These are phyloP conservation scores for Lantana camara DNA, from an alignment of 257 asterid species.

Conservation along the genomic window DNA sequence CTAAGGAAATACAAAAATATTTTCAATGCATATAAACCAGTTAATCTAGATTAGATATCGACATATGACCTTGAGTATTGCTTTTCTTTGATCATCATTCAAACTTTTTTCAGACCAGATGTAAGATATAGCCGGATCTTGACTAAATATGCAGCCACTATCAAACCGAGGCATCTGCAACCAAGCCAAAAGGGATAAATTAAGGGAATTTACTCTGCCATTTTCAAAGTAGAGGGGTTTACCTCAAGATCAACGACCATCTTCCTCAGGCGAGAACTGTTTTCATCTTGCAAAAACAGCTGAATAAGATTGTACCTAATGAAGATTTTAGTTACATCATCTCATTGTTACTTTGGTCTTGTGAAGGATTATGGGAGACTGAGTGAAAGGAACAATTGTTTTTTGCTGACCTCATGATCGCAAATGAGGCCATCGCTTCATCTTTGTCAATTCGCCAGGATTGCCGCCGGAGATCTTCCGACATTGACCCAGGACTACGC, in stretches of 20 bases:
- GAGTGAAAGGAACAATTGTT: constrained; percentile 9
- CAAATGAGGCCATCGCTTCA: constrained; percentile 72
- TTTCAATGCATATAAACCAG: constrained; percentile 6
- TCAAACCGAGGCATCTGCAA: constrained; percentile 90
- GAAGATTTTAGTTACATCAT: constrained; percentile 18
- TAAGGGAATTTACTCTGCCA: constrained; percentile 5
- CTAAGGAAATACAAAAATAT: neutral
- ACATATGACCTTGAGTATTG: constrained; percentile 76
- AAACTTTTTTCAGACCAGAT: constrained; percentile 76
- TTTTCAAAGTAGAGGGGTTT: constrained; percentile 27
- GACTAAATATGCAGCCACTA: constrained; percentile 84
- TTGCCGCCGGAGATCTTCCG: constrained; percentile 55
- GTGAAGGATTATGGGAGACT: constrained; percentile 16
- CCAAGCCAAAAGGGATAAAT: constrained; percentile 27
- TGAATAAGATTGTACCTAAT: constrained; percentile 88
- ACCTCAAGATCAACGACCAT: constrained; percentile 94
- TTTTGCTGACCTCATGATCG: constrained; percentile 80
- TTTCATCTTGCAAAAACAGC: constrained; percentile 74
- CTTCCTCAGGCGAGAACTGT: constrained; percentile 72
- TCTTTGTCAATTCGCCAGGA: constrained; percentile 92
- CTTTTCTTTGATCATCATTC: constrained; percentile 94
- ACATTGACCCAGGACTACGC: constrained; percentile 44
- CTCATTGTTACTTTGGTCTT: neutral
- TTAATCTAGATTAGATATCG: constrained; percentile 4
- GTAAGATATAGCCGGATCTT: constrained; percentile 92